Percentiles rank a stretch among this genome's conserved stretches.
These are phyloP conservation scores for Lathyrus oleraceus DNA, from an alignment of 306 rosid genomes.

Conservation along the genomic window DNA sequence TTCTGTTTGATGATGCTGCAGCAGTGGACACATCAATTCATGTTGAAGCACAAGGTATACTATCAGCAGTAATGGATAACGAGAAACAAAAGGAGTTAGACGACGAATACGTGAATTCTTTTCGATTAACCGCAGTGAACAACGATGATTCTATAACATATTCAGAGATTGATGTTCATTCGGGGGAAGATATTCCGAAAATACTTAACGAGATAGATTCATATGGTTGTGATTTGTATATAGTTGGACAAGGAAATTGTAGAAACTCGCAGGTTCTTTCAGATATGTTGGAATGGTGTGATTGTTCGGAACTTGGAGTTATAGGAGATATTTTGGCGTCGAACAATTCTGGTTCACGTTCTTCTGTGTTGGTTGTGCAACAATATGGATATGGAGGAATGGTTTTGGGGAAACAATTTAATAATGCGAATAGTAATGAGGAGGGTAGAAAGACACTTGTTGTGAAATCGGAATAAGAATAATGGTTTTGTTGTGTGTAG, in stretches of 20 bases:
- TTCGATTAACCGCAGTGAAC: conserved; percentile 34
- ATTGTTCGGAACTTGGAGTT: conserved; percentile 52
- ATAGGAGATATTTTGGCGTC: conserved; percentile 56
- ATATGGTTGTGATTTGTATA: conserved; percentile 37
- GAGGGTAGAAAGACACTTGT: neutral
- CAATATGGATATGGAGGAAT: conserved; percentile 49
- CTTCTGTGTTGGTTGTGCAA: conserved; percentile 59
- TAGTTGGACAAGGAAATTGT: conserved; percentile 56
- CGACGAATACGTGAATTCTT: conserved; percentile 41
- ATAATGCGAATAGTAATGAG: neutral
- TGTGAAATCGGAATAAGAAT: conserved; percentile 11
- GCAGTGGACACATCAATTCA: conserved; percentile 1
- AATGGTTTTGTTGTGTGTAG: neutral
- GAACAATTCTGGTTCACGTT: conserved; percentile 27
- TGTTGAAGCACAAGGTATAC: neutral
- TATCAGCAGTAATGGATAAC: conserved; percentile 1
- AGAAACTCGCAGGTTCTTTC: conserved; percentile 15
- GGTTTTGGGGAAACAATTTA: neutral
- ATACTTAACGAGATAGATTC: conserved; percentile 36
- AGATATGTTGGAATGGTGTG: conserved; percentile 50
- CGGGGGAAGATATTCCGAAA: conserved; percentile 38
- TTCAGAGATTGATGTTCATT: conserved; percentile 38
- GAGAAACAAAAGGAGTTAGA: conserved; percentile 45
- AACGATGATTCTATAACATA: conserved; percentile 37
- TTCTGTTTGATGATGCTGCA: conserved; percentile 30